Base-by-base conservation (phyloP, 495 filamentous ascomycete species). In the Penicillium turbatum region DNA sequence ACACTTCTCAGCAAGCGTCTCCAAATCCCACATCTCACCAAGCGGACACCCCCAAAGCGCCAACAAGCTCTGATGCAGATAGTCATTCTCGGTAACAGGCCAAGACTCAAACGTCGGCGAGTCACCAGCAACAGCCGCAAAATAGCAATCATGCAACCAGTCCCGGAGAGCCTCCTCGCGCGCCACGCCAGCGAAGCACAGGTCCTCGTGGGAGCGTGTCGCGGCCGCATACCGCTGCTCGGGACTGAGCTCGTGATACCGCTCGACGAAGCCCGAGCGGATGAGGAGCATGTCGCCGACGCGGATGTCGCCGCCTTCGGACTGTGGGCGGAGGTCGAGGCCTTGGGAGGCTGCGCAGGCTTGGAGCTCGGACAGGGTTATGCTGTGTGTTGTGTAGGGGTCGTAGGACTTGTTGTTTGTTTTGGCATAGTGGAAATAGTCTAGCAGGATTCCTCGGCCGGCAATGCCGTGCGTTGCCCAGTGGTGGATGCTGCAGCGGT, bases 141-240 rank as follows among this genome's bases (percentile, higher is more conserved):
- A 86, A 46, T 85, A 87, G 47, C 75, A 79, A 62, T 88, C 82
- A 57, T 86, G 82, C 54, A 89, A 56, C 78, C 82, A 87, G 43
- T 83, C 79, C 43, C 82, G 58, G 35, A 86, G 72, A 41, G 67
- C 66, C 29, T 82, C 73, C 29, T 83, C 82, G 57, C 86, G 83
- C 51, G 72, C 66, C 1, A 82, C 57, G 0, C 86, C 86, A 6
- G 72, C 80, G 57, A 81, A 85, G 11, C 67, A 56, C 49, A 82
- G 70, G 5, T 73, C 67, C 15, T 75, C 75, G 37, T 72, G 73
- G n/a, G 60, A 56, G 39, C 79, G 72, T 24, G 71, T 57, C 9
- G 71, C 76, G 3, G 63, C 67, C 19, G 56, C 67, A 12, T 57
- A 55, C 36, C 76, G 68, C 48, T 75, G 76, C 24, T 71, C 74